A percentile compares a stretch with the other conserved stretches of the same genome.
These are phyloP conservation scores for Fusarium albosuccineum DNA, from an alignment of 2,329 filamentous ascomycete species.

Conservation along the genomic window DNA sequence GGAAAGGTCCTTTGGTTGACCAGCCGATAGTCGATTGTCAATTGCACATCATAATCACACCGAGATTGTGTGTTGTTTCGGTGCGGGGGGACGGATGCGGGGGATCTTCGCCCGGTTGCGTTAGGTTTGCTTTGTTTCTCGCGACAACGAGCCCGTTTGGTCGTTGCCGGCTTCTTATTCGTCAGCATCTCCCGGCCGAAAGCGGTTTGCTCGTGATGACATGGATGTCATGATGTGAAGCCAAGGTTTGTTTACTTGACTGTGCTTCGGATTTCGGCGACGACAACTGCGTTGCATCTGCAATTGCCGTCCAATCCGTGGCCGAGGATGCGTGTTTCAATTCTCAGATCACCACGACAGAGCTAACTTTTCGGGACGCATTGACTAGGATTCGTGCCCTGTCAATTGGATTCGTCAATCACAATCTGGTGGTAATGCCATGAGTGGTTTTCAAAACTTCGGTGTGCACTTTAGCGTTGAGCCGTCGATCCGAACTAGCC, in stretches of 20 bases:
- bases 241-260: slow-evolving; percentile 34
- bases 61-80: slow-evolving; percentile 18
- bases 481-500: slow-evolving; percentile 21
- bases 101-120: slow-evolving; percentile 21
- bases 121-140: slow-evolving; percentile 8
- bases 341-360: slow-evolving; percentile 23
- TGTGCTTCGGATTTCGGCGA: slow-evolving; percentile 23
- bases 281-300: neutral
- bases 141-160: slow-evolving; percentile 11
- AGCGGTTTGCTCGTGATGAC: slow-evolving; percentile 20
- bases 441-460: slow-evolving; percentile 9
- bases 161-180: slow-evolving; percentile 31
- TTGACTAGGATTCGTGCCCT: slow-evolving; percentile 5
- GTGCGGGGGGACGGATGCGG: slow-evolving; percentile 37
- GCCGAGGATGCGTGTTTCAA: neutral
- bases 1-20: slow-evolving; percentile 15
- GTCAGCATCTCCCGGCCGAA: slow-evolving; percentile 7
- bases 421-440: slow-evolving; percentile 6
- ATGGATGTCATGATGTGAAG: slow-evolving; percentile 36
- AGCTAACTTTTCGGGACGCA: slow-evolving; percentile 7
- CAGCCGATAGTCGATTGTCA: slow-evolving; percentile 2
- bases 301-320: slow-evolving; percentile 13
- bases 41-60: slow-evolving; percentile 26
- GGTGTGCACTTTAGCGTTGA: slow-evolving; percentile 5
- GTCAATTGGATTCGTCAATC: slow-evolving; percentile 2